Evolutionary conservation across 768 basidiomycete species (phyloP), one percentile per base, ranked within the genome.

Genomic region (Phanerochaete sordida): DNA sequence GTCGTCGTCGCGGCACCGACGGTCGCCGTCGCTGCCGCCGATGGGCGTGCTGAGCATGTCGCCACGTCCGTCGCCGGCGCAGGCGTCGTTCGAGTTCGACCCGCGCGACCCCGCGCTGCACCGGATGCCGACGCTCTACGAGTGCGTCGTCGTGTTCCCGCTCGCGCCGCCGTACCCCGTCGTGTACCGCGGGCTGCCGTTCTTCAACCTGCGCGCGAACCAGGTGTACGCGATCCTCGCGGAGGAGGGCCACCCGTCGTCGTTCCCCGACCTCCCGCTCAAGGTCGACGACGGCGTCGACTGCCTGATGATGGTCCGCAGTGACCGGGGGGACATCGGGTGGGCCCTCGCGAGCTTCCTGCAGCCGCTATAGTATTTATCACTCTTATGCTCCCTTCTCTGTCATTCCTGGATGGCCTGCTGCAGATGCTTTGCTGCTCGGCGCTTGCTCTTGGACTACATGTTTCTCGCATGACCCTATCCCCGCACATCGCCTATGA

Each of bases 311-410:
- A 79, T 93, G 26, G 90, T 87, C 62, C 76, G 90, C 45, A 83
- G 87, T 69, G 70, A 67, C 33, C 57, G 62, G 3, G 81, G 82
- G 12, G 76, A 80, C 11, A 79, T 92, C 19, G 91, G 91, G 0
- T 93, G 91, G 91, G 86, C 87, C 2, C 70, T 93, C 62, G 91
- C 91, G 35, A 92, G 91, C 70, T 93, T 91, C 73, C 71, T 93
- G 70, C 78, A 86, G 27, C 88, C 88, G 9, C 66, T 86, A 59
- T 80, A 35, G 64, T 69, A 19, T 53, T 23, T 56, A 43, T 43
- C 19, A 4, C 4, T 43, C 4, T 11, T 43, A 43, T 43, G 39
- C 39, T 19, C 39, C 28, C 37, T 66, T 35, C 45, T 60, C 51
- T 27, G 33, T 35, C 39, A 9, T 4, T 43, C 19, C 11, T 43